Base-by-base conservation (phyloP, 2,329 filamentous ascomycete species). In the Amauroascus niger region DNA sequence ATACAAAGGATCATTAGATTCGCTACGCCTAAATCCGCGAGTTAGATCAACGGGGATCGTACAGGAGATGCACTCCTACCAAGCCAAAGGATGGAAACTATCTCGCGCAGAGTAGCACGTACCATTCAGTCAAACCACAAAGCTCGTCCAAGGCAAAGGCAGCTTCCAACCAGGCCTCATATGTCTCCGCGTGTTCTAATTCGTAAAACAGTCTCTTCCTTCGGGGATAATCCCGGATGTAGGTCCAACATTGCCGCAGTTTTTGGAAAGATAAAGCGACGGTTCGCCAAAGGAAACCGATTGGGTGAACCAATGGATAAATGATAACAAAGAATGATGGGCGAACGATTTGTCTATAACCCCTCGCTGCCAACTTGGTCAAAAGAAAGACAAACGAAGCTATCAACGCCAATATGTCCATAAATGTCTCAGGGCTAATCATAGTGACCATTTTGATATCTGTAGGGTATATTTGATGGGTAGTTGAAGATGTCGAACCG, bases 81-180 rank as follows among this genome's bases (percentile, higher is more conserved):
- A 13, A 6, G 35, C 4, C 11, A 41, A 13, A 14, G 7, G 13
- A 9, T 20, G 11, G 2, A 11, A 9, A 46, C 11, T 1, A 8
- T 9, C 8, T 13, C 28, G n/a, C 13, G 2, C 11, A 4, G n/a
- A 3, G 40, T 5, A 24, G 22, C 30, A 59, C 70, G 55, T 72
- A 87, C 87, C 87, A 95, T 57, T 89, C 69, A 69, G 94, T 87
- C 60, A 89, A 81, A 40, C 84, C 84, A n/a, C 89, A 76, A 16
- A 87, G 74, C 62, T 85, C 84, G 68, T 95, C 90, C n/a, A 95
- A 78, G 63, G 87, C 80, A 58, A 86, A 79, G 1, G 89, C 88
- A n/a, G 85, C 83, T 59, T 84, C 83, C 65, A 91, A 84, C 88
- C 89, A 96, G 65, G 93, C 85, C 64, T 93, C 87, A 65, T 85